Conservation (phyloP, 306 rosid species). For the Ceratonia siliqua region DNA sequence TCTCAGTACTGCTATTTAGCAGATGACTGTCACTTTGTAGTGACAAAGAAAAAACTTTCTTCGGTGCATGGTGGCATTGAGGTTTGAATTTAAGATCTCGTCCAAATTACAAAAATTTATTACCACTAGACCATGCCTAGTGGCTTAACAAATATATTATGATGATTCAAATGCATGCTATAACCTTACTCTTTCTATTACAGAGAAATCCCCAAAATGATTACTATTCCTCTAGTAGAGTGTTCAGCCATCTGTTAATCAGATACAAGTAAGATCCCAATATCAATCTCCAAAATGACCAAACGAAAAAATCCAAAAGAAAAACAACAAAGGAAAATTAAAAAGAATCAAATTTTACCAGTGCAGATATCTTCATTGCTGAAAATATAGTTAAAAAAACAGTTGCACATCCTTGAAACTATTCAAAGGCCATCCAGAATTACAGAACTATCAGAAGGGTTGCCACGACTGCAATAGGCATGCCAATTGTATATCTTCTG, state of each 20-base stretch:
- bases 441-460: conserved; percentile 30
- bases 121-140: too few relatives aligned
- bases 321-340: neutral
- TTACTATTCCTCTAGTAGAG: neutral
- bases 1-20: too few relatives aligned
- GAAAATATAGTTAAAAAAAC: neutral
- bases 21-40: too few relatives aligned
- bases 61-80: too few relatives aligned
- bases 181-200: neutral
- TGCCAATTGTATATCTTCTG: conserved; percentile 18
- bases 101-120: too few relatives aligned
- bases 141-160: too few relatives aligned
- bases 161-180: neutral
- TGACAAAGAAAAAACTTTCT: too few relatives aligned
- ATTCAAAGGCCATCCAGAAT: neutral
- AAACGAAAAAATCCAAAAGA: neutral
- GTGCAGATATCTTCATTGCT: neutral
- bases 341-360: neutral
- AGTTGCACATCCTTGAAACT: neutral
- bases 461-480: conserved; percentile 12
- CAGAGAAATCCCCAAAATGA: neutral
- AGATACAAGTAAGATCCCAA: neutral
- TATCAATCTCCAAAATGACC: neutral
- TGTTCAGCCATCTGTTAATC: neutral
- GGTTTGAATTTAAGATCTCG: too few relatives aligned